phyloP scores from a whole-genome alignment of 2,329 filamentous ascomycete species.

The Aspergillus novofumigatus region DNA sequence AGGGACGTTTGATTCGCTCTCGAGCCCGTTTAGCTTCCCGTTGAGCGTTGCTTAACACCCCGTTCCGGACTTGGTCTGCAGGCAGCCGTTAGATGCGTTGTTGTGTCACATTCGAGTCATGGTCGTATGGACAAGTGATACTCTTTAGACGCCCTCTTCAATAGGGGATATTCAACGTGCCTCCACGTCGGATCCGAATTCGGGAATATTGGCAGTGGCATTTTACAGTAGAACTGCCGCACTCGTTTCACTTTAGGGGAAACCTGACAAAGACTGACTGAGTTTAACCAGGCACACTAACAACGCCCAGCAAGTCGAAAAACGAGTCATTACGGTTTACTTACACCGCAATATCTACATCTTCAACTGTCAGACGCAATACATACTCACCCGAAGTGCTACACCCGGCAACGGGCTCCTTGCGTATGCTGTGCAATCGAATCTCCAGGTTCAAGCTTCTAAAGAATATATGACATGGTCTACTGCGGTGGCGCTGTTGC shows the following conservation, averaged over 20 bases:
- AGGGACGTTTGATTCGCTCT: neutral
- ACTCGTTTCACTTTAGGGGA: neutral
- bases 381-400: constrained; percentile 4
- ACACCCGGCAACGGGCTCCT: constrained; percentile 10
- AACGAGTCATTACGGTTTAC: neutral
- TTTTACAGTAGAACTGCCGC: neutral
- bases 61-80: constrained; percentile 16
- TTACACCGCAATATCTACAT: constrained; percentile 2
- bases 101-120: constrained; percentile 15
- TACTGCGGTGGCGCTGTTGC: neutral
- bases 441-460: neutral
- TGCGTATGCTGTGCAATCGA: constrained; percentile 6
- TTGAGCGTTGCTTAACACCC: constrained; percentile 9
- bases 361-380: constrained; percentile 2
- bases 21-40: constrained; percentile 13
- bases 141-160: neutral
- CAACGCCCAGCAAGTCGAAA: neutral
- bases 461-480: neutral
- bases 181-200: neutral
- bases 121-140: constrained; percentile 1
- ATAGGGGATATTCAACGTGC: neutral
- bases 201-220: neutral
- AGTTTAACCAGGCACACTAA: no score
- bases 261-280: no score
- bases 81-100: constrained; percentile 21